Evolutionary conservation across 176 grass and related monocot genomes (phyloP).

Genomic region (Lolium perenne): DNA sequence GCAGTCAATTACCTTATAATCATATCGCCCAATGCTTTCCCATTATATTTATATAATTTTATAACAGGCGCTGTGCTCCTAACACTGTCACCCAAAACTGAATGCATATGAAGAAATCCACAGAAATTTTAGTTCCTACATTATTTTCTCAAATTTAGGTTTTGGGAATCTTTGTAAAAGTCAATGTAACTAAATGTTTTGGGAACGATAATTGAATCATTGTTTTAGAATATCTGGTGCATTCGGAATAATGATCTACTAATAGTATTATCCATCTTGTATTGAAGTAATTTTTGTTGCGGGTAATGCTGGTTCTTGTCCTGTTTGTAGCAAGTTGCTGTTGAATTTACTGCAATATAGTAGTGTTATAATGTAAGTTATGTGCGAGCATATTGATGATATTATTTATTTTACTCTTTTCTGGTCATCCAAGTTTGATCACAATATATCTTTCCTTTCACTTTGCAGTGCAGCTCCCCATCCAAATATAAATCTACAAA

Average conservation of each 20-base stretch:
- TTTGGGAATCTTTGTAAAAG: background rate
- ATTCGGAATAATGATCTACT: slow-evolving; percentile 13
- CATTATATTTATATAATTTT: background rate
- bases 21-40: background rate
- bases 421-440: slow-evolving; percentile 15
- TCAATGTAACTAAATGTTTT: background rate
- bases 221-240: background rate
- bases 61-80: background rate
- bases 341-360: slow-evolving; percentile 12
- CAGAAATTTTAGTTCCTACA: background rate
- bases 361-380: slow-evolving; percentile 14
- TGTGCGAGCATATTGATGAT: background rate
- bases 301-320: background rate
- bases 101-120: slow-evolving; percentile 23
- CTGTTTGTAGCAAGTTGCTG: slow-evolving; percentile 9
- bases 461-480: slow-evolving; percentile 82
- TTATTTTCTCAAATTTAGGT: background rate
- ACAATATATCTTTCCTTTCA: slow-evolving; percentile 47
- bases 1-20: background rate
- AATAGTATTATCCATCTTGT: background rate
- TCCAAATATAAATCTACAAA: slow-evolving; percentile 86
- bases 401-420: slow-evolving; percentile 29
- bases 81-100: background rate
- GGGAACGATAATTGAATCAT: background rate
- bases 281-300: slow-evolving; percentile 13